phyloP scores from a whole-genome alignment of 2,329 filamentous ascomycete species.

The Arthrobotrys conoides region DNA sequence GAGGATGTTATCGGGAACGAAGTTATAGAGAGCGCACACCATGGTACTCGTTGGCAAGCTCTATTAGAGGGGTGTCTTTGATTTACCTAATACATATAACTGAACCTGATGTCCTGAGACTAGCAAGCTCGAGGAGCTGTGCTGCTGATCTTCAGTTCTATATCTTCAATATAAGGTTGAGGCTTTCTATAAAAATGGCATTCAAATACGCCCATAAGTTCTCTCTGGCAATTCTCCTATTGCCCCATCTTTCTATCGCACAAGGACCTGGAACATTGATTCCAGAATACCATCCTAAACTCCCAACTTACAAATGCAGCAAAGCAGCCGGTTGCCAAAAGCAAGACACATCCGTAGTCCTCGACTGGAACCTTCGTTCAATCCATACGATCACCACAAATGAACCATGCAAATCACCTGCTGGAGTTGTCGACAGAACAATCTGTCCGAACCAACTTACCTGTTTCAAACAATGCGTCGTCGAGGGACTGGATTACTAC shows the following conservation, averaged over 20 bases:
- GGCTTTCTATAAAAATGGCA: conserved; percentile 27
- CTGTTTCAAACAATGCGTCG: conserved; percentile 36
- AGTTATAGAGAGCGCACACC: not conserved
- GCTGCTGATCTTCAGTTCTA: not conserved
- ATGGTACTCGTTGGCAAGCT: not conserved
- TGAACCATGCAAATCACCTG: conserved; percentile 22
- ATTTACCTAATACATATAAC: not conserved
- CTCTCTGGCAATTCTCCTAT: conserved; percentile 28
- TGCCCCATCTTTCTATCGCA: conserved; percentile 36
- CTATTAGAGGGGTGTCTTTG: not conserved
- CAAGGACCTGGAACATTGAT: conserved; percentile 34
- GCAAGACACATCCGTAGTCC: conserved; percentile 67
- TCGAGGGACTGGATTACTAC: conserved; percentile 51
- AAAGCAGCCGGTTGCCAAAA: conserved; percentile 66
- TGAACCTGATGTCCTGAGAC: not conserved
- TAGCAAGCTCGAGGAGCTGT: not conserved
- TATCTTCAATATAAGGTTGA: not conserved
- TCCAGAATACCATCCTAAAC: conserved; percentile 66
- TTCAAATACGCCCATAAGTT: conserved; percentile 30
- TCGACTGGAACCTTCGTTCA: conserved; percentile 66
- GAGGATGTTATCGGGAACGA: not conserved
- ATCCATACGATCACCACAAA: conserved; percentile 64
- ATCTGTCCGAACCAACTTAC: conserved; percentile 49
- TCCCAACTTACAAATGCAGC: conserved; percentile 67
- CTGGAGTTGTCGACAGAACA: conserved; percentile 19